Evolutionary conservation across 148 eudicot species (phyloP), one percentile per base, ranked within the genome.

Genomic region (Rheum nobile): DNA sequence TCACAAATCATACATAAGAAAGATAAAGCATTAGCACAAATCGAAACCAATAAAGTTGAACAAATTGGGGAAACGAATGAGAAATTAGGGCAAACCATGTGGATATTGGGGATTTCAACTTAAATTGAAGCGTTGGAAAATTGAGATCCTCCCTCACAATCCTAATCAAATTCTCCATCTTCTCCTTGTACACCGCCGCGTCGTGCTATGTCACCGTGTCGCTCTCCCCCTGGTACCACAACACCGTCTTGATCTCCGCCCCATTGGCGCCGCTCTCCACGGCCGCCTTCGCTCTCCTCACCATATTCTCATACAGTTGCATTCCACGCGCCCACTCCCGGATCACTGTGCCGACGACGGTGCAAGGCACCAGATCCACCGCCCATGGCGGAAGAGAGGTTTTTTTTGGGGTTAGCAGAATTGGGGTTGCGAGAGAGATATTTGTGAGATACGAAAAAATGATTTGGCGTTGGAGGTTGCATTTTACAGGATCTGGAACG

Each of bases 141-240:
- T n/a, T n/a, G n/a, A n/a, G n/a, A n/a, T n/a, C n/a, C n/a, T n/a
- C n/a, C n/a, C n/a, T n/a, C n/a, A n/a, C n/a, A n/a, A n/a, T n/a
- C n/a, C n/a, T n/a, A n/a, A n/a, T n/a, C n/a, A n/a, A n/a, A n/a
- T n/a, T n/a, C n/a, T n/a, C n/a, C n/a, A n/a, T 79, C 8, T 76
- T 81, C 22, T 32, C 90, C 77, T 79, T 79, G 72, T 88, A 92
- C 38, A 74, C 61, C 14, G 73, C 83, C 12, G 85, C 96, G 71
- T 85, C 89, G 4, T 73, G 52, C 74, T 65, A 70, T 16, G 77
- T 43, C 10, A 19, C 10, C 2, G 93, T 71, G 24, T 90, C 96
- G 59, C 90, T 90, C 84, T 92, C 97, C 24, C 97, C 97, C 65
- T 92, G 96, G 19, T 84, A 92, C 97, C 97, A 92, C 76, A 92